These are phyloP conservation scores for Fusarium globosum DNA, from an alignment of 2,329 filamentous ascomycete genomes.

Conservation along the genomic window DNA sequence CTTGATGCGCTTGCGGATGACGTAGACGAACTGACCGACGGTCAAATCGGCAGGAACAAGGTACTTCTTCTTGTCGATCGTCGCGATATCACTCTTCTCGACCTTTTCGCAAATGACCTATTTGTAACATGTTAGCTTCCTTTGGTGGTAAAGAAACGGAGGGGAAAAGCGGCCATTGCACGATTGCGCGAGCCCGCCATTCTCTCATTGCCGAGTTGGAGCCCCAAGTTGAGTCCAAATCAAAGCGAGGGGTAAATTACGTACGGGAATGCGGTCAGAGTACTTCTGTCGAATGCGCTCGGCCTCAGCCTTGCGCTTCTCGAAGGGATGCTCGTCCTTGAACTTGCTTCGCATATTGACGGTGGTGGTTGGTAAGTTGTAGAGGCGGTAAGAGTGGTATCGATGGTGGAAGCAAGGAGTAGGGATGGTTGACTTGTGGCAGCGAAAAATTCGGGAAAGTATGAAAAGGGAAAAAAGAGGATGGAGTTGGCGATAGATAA, in stretches of 20 bases:
- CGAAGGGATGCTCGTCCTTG: conserved; percentile 99
- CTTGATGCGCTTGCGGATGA: conserved; percentile 99
- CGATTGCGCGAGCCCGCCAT: conserved; percentile 9
- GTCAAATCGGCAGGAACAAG: conserved; percentile 97
- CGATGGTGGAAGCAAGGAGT: conserved; percentile 18
- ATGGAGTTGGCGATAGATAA: conserved; percentile 34
- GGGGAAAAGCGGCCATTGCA: conserved; percentile 34
- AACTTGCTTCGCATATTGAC: conserved; percentile 97
- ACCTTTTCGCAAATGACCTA: conserved; percentile 99
- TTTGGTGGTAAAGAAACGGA: not conserved
- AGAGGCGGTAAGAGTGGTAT: conserved; percentile 33
- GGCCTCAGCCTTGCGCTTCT: conserved; percentile 99
- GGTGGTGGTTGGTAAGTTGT: conserved; percentile 44
- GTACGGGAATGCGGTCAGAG: conserved; percentile 95
- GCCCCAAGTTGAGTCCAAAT: not conserved
- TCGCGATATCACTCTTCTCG: conserved; percentile 98
- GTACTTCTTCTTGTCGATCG: conserved; percentile 99
- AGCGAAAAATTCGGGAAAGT: not conserved
- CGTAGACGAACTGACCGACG: conserved; percentile 99
- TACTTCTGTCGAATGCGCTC: conserved; percentile 99
- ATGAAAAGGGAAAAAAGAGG: conserved; percentile 20
- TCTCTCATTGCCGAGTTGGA: not conserved
- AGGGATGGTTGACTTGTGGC: conserved; percentile 13
- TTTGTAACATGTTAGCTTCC: conserved; percentile 83
- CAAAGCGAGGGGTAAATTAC: conserved; percentile 53